Conservation (phyloP, 2,329 filamentous ascomycete genomes). For the Helotiales sp. region DNA sequence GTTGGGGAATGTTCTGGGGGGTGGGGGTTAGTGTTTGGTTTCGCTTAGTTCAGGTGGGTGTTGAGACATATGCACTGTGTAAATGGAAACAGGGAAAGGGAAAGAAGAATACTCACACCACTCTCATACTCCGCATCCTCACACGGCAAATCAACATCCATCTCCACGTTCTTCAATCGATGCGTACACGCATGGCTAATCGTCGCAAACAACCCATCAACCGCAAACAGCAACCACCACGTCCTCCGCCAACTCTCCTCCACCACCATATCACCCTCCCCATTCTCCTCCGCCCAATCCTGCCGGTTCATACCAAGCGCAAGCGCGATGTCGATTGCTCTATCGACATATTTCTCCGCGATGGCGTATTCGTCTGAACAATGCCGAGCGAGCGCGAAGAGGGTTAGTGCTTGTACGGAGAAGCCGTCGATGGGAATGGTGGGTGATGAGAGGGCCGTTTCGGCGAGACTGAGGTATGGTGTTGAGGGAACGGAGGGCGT, state of each 20-base stretch:
- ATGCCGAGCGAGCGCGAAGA: constrained; percentile 46
- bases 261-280: constrained; percentile 51
- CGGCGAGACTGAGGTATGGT: constrained; percentile 4
- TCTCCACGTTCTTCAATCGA: constrained; percentile 52
- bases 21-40: background rate
- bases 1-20: constrained; percentile 46
- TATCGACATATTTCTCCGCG: constrained; percentile 43
- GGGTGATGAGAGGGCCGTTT: constrained; percentile 6
- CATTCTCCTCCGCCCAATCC: constrained; percentile 56
- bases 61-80: too few species aligned
- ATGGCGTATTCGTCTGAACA: constrained; percentile 40
- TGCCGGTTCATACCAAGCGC: constrained; percentile 62
- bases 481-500: background rate
- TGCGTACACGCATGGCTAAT: constrained; percentile 40
- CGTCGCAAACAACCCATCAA: constrained; percentile 56
- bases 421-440: constrained; percentile 32
- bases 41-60: too few species aligned
- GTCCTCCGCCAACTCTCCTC: constrained; percentile 70
- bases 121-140: constrained; percentile 62
- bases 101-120: constrained; percentile 41
- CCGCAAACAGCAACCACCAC: constrained; percentile 72
- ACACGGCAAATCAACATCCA: constrained; percentile 66
- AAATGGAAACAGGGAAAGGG: background rate
- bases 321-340: constrained; percentile 61
- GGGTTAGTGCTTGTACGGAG: constrained; percentile 44